Base-by-base conservation (phyloP, 768 basidiomycete species). In the Coprinopsis marcescibilis region DNA sequence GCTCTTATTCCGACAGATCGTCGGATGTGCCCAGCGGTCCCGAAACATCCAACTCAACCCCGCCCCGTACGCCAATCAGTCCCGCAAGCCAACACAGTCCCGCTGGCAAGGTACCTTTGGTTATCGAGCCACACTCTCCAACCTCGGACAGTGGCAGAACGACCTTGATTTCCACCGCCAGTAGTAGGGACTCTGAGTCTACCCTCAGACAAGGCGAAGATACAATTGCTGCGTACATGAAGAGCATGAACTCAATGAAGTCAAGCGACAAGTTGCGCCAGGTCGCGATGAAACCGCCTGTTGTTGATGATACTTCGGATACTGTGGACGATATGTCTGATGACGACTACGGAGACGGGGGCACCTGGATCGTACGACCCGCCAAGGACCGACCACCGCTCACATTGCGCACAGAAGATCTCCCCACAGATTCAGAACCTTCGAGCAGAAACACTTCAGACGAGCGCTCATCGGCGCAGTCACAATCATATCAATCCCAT, bases 61-160 rank as follows among this genome's bases (percentile, higher is more conserved):
- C 83, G 21, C 80, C 83, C 39, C 77, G 76, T 29, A 85, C 83
- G 38, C 85, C 85, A 10, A 67, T 76, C 44, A 81, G 74, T 51
- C 72, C 76, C 33, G 63, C 65, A 34, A 74, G 73, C 43, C 64
- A 67, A 20, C 55, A 56, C 34, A 55, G 55, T 25, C 47, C 56
- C 12, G 50, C 52, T 13, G 55, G 53, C 25, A 54, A 51, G 32
- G 54, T 55, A 32, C 43, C 53, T 15, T 29, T 55, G 8, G 40
- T 57, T 30, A 46, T 54, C 25, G 62, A 59, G 19, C 55, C 65
- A 13, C 59, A 60, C 3, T 49, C 48, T 4, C 58, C 62, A 11
- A 56, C 58, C n/a, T 57, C 56, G 12, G 55, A 60, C 2, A 55
- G 53, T 8, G 48, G 57, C 2, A 55, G 51, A 5, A 48, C 42